These are phyloP conservation scores for Proliferodiscus dingleyae DNA, from an alignment of 2,329 filamentous ascomycete genomes.

Conservation along the genomic window DNA sequence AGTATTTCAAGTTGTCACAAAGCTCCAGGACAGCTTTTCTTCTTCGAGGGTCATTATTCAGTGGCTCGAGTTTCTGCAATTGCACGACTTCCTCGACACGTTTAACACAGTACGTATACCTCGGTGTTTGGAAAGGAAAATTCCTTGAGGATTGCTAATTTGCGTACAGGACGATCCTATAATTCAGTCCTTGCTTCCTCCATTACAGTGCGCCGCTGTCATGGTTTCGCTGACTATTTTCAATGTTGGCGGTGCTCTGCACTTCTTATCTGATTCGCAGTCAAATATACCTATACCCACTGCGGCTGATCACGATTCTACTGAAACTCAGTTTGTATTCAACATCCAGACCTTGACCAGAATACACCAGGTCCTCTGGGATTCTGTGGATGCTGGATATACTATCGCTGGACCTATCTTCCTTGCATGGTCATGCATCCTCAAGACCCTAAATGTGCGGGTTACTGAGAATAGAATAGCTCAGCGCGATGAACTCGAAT, in stretches of 20 bases:
- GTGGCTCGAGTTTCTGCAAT: slow-evolving; percentile 72
- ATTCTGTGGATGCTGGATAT: slow-evolving; percentile 51
- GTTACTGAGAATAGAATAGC: slow-evolving; percentile 47
- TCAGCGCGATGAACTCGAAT: slow-evolving; percentile 22
- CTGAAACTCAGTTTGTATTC: slow-evolving; percentile 55
- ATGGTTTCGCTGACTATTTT: slow-evolving; percentile 69
- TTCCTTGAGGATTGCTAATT: slow-evolving; percentile 7
- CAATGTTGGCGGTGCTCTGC: slow-evolving; percentile 39
- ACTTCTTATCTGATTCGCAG: slow-evolving; percentile 15
- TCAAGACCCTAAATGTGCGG: slow-evolving; percentile 55
- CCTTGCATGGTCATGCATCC: slow-evolving; percentile 76
- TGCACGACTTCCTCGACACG: slow-evolving; percentile 64
- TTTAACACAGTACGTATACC: slow-evolving; percentile 49
- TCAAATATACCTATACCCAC: slow-evolving; percentile 22
- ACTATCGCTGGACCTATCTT: slow-evolving; percentile 66
- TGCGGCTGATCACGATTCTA: slow-evolving; percentile 31
- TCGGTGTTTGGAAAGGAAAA: no score
- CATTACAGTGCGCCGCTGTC: slow-evolving; percentile 65
- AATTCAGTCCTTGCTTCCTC: slow-evolving; percentile 42
- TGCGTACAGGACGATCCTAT: slow-evolving; percentile 20
- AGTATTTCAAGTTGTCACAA: slow-evolving; percentile 65
- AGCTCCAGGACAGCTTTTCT: slow-evolving; percentile 51
- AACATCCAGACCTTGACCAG: slow-evolving; percentile 65
- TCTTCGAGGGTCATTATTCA: slow-evolving; percentile 54
- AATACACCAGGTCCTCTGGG: slow-evolving; percentile 66